These are phyloP conservation scores for Candida argentea DNA, from an alignment of 805 yeast species.

Conservation along the genomic window DNA sequence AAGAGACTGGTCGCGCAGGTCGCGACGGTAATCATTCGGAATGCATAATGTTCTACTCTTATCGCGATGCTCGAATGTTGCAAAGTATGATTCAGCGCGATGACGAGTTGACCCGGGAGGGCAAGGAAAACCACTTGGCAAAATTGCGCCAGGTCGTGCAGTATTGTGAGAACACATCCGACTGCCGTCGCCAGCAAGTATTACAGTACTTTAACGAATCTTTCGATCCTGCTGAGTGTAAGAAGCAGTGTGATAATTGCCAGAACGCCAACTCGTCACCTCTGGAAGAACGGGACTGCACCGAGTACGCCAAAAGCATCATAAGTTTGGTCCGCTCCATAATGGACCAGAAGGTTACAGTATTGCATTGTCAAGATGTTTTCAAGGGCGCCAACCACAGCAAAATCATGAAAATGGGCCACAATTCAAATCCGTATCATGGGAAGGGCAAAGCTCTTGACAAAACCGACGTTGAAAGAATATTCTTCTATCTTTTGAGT, in stretches of 20 bases:
- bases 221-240: slow-evolving; percentile 58
- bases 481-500: slow-evolving; percentile 68
- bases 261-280: slow-evolving; percentile 26
- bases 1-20: slow-evolving; percentile 98
- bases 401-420: slow-evolving; percentile 56
- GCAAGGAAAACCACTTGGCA: slow-evolving; percentile 66
- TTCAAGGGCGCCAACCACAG: slow-evolving; percentile 60
- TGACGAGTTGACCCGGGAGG: slow-evolving; percentile 47
- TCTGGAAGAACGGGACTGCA: slow-evolving; percentile 55
- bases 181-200: slow-evolving; percentile 84
- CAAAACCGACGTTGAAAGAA: slow-evolving; percentile 68
- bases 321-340: slow-evolving; percentile 48
- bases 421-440: slow-evolving; percentile 48
- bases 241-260: slow-evolving; percentile 82
- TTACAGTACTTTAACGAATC: slow-evolving; percentile 83
- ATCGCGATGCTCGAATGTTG: slow-evolving; percentile 68
- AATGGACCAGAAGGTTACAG: slow-evolving; percentile 55
- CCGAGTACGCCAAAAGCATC: slow-evolving; percentile 49
- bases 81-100: slow-evolving; percentile 74
- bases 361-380: slow-evolving; percentile 73
- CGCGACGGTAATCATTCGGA: slow-evolving; percentile 81
- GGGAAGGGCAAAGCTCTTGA: slow-evolving; percentile 60
- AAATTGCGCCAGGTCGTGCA: slow-evolving; percentile 77
- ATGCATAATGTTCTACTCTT: slow-evolving; percentile 75
- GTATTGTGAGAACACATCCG: slow-evolving; percentile 84